Conservation (phyloP, 2,329 filamentous ascomycete genomes). For the Mycosphaerella sp. region DNA sequence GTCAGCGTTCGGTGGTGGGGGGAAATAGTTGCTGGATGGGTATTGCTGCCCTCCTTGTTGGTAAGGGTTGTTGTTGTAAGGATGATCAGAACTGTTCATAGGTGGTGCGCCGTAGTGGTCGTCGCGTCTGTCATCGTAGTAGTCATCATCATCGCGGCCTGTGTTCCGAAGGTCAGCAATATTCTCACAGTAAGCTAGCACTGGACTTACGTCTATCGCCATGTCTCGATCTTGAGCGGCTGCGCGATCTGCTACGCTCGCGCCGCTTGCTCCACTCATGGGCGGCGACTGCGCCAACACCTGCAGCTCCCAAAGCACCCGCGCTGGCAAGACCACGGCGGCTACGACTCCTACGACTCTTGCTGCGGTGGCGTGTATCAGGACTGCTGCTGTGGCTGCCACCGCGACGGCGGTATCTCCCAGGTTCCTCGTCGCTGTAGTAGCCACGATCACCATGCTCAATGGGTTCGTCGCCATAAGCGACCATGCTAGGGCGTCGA, state of each 20-base stretch:
- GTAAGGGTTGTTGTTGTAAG: slow-evolving; percentile 29
- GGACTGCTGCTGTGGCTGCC: slow-evolving; percentile 39
- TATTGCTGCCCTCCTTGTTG: slow-evolving; percentile 31
- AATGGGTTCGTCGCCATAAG: slow-evolving; percentile 58
- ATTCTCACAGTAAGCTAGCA: neutral
- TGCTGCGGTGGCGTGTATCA: slow-evolving; percentile 33
- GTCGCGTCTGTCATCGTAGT: slow-evolving; percentile 22
- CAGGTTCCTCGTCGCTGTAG: slow-evolving; percentile 38
- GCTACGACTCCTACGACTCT: slow-evolving; percentile 44
- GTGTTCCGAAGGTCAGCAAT: neutral
- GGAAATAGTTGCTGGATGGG: slow-evolving; percentile 44
- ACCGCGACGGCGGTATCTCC: slow-evolving; percentile 38
- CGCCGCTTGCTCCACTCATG: slow-evolving; percentile 52
- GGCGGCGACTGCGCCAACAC: slow-evolving; percentile 51
- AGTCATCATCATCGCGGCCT: slow-evolving; percentile 17
- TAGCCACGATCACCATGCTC: slow-evolving; percentile 46
- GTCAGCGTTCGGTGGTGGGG: slow-evolving; percentile 39
- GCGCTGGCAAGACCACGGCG: slow-evolving; percentile 49
- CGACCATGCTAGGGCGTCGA: slow-evolving; percentile 49
- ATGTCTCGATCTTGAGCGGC: slow-evolving; percentile 4
- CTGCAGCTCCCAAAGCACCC: slow-evolving; percentile 47
- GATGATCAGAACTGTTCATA: slow-evolving; percentile 29
- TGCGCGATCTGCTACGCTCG: slow-evolving; percentile 45
- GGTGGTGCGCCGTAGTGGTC: slow-evolving; percentile 34
- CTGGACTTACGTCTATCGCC: slow-evolving; percentile 14